Base-by-base conservation (phyloP, 2,329 filamentous ascomycete genomes). In the Polytolypa hystricis region DNA sequence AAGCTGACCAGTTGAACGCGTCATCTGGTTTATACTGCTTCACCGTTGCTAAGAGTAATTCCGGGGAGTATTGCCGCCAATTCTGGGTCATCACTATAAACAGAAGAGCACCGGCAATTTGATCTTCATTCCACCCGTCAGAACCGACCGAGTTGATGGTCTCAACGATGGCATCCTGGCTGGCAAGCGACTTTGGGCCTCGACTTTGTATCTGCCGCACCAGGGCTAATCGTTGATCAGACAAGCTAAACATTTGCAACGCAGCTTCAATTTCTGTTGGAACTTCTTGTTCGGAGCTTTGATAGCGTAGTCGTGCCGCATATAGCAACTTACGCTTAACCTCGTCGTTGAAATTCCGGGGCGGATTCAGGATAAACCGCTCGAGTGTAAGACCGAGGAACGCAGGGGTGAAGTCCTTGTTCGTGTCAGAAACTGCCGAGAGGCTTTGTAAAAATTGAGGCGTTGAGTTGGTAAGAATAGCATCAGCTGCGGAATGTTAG, bases 301-400 rank as follows among this genome's bases (percentile, higher is more conserved):
- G 68, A 57, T 84, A 93, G 48, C 84, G 74, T 39, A 80, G 69
- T 49, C 71, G 71, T 39, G 79, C 70, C 45, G 78, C 81, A 53
- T 74, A 72, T 30, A 67, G 65, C 27, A 80, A 44, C 39, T 72
- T 70, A 10, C 83, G 70, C 52, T 86, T 81, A 44, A 79, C 69
- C 52, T 82, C 79, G 37, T 85, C 77, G 51, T 82, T 84, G 65
- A 93, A 93, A 57, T 81, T 85, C 17, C 82, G 83, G 19, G 86
- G 85, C 35, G 87, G 85, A 49, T 87, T 79, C 58, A 91, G 79
- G 37, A 93, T 78, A 49, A 93, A 82, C 48, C 84, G 82, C 57
- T 94, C 84, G 58, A 95, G 69, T 40, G 93, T 79, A 41, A 79
- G 67, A 33, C 83, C 82, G 42, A 95, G 71, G 54, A 91, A 85